phyloP scores from a whole-genome alignment of 345 rosid genomes.

The Xanthoceras sorbifolium region DNA sequence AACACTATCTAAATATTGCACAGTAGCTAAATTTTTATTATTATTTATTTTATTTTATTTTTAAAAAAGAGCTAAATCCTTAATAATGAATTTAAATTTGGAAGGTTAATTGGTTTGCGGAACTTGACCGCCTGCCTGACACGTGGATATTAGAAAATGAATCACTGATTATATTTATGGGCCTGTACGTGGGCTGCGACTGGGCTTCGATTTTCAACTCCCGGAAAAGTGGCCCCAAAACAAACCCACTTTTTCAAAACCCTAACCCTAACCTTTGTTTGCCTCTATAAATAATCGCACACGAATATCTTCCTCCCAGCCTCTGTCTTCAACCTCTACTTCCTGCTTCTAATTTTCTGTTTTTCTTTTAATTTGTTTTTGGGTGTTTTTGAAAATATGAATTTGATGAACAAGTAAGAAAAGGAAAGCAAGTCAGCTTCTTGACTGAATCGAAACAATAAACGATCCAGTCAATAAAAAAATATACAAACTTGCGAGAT shows the following conservation, averaged over 20 bases:
- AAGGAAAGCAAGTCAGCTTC: constrained; percentile 53
- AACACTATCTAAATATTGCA: too few relatives aligned
- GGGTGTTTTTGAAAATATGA: too few relatives aligned
- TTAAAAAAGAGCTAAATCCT: too few relatives aligned
- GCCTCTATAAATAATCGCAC: background rate
- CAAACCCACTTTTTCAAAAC: background rate
- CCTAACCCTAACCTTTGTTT: constrained; percentile 3
- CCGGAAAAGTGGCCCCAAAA: background rate
- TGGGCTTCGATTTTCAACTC: background rate
- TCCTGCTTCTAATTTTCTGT: background rate
- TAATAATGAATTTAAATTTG: too few relatives aligned
- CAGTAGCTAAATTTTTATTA: too few relatives aligned
- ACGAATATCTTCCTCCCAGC: background rate
- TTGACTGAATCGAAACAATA: constrained; percentile 34
- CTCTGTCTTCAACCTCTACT: background rate
- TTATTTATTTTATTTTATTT: too few relatives aligned
- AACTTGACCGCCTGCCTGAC: too few relatives aligned
- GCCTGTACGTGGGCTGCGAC: background rate
- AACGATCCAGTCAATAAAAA: constrained; percentile 25
- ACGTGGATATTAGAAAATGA: too few relatives aligned
- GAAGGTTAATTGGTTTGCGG: too few relatives aligned
- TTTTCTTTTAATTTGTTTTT: background rate
- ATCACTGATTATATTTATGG: background rate
- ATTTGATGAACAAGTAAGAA: background rate
- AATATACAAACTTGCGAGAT: constrained; percentile 36